These are phyloP conservation scores for Exidia glandulosa DNA, from an alignment of 768 basidiomycete genomes.

Conservation along the genomic window DNA sequence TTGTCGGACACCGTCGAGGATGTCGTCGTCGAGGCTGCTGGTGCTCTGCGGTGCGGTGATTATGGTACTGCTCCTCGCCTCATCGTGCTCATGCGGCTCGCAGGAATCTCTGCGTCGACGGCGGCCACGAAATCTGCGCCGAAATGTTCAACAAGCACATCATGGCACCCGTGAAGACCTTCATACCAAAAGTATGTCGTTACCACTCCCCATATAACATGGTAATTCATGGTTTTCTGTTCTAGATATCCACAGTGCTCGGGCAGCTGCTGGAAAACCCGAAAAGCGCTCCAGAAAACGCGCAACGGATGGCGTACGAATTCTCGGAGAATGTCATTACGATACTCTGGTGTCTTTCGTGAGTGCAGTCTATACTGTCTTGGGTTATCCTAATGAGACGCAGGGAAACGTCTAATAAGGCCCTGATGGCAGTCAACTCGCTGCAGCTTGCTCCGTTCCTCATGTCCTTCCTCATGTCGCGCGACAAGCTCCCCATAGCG, in stretches of 20 bases:
- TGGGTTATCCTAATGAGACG: constrained; percentile 11
- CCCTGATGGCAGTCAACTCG: constrained; percentile 75
- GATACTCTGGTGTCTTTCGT: constrained; percentile 90
- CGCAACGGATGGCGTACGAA: constrained; percentile 69
- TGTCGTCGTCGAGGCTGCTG: constrained; percentile 80
- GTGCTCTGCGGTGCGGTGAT: constrained; percentile 63
- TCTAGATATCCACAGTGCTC: constrained; percentile 63
- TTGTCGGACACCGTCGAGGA: constrained; percentile 85
- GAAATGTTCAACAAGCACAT: constrained; percentile 98
- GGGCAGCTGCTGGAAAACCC: constrained; percentile 52
- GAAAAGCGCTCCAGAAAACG: constrained; percentile 55
- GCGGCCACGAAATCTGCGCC: constrained; percentile 88
- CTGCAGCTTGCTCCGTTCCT: constrained; percentile 63
- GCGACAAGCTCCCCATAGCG: constrained; percentile 53
- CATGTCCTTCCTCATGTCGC: constrained; percentile 84
- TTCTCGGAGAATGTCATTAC: constrained; percentile 91
- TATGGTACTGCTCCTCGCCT: neutral
- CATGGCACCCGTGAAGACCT: constrained; percentile 59
- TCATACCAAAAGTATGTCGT: constrained; percentile 60
- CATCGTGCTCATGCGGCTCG: neutral
- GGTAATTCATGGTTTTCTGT: neutral
- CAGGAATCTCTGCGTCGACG: constrained; percentile 91
- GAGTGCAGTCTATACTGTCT: constrained; percentile 26
- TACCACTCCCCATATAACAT: neutral
- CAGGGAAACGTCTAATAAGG: constrained; percentile 90